Base-by-base conservation (phyloP, 257 asterid species). In the Eucommia ulmoides region DNA sequence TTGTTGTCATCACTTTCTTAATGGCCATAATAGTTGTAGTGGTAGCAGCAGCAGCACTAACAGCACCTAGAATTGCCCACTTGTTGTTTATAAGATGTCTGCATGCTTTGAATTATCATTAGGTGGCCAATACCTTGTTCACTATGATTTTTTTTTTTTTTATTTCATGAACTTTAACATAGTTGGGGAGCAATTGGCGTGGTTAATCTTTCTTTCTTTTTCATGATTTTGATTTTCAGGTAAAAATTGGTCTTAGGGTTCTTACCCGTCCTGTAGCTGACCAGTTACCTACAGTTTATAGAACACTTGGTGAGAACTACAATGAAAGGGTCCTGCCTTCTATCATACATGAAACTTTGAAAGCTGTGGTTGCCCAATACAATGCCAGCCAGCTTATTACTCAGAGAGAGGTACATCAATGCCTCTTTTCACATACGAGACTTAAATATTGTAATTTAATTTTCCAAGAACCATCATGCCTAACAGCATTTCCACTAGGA, bases 361-460 rank as follows among this genome's bases (percentile, higher is more conserved):
- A 87, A 68, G 66, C 94, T 60, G 94, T 87, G 55, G 96, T 87
- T 65, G 96, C 94, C 18, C 94, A 87, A 51, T 87, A 78, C 70
- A 86, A 87, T 59, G 96, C 96, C 19, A 87, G 94, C 70, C 94
- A 87, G 83, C 89, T 87, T 18, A 76, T 87, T 77, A 87, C 96
- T 49, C 96, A 87, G 75, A 79, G 96, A 80, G 96, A 87, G 86
- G 96, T 80, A 69, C 33, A 23, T 38, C 33, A 25, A 46, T 14
- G 33, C 42, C 14, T 46, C 21, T 5, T 55, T 15, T 45, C n/a
- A n/a, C n/a, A 20, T 49, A 25, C 35, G 16, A 41, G 16, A 3
- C 20, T 15, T 58, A n/a, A 11, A 15, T 35, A 10, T 35, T 15
- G 3, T 10, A 35, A 35, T 4, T 11, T 10, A 1, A 11, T 2